Evolutionary conservation across 139 green algal species (phyloP), one percentile per base, ranked within the genome.

Genomic region (Chlorella sorokiniana): DNA sequence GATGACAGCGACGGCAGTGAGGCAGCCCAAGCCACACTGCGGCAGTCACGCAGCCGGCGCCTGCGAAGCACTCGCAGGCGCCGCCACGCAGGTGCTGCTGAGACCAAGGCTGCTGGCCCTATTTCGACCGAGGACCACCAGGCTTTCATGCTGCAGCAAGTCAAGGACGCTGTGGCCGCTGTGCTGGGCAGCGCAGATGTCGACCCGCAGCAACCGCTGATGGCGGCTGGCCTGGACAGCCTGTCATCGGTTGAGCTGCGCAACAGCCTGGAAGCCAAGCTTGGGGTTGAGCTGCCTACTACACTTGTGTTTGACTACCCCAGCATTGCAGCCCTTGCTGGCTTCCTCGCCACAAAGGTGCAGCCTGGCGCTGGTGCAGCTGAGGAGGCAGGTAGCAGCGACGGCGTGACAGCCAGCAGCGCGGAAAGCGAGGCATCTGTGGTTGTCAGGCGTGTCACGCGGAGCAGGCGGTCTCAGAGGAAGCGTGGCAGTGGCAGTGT

Each of bases 191-290:
- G 48, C 16, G 35, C n/a, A 9, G 59, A 61, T 9, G 38, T 94
- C 29, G 56, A 69, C 18, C 52, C 71, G 1, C 81, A 92, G n/a
- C 87, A 94, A 45, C 94, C 93, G 0, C 87, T 97, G 25, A 94
- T 97, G 90, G 90, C 84, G 16, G 86, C 89, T 8, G 94, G 94
- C 8, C 69, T 97, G 40, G 94, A 97, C 86, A 95, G 90, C 8
- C 83, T 96, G 59, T 89, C 88, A 1, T 79, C 82, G 22, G 78
- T 86, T 4, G 79, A 86, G 56, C 56, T 88, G 40, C 45, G 82
- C 59, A 79, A 79, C 63, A 72, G 61, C 56, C 59, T 88, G 51
- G 63, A 84, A n/a, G n/a, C 62, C 5, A 77, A 63, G 52, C 73
- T 91, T 4, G 64, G 69, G 1, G n/a, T 86, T 0, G 88, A 84